Base-by-base conservation (phyloP, 1,284 basidiomycete species). In the Trametes sp. region DNA sequence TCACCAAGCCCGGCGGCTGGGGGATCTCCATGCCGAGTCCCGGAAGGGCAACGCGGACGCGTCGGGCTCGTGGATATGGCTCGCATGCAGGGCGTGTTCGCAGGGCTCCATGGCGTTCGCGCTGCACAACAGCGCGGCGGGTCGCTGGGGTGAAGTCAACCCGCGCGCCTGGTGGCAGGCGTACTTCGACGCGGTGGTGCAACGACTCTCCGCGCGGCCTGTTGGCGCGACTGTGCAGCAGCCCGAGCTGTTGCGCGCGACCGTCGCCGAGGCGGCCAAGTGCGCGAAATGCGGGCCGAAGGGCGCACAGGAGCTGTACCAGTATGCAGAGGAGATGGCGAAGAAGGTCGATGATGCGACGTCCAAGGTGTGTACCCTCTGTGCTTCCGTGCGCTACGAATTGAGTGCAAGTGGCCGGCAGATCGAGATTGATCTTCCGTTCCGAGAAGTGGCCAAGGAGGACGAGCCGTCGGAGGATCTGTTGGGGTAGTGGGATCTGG, bases 161-260 rank as follows among this genome's bases (percentile, higher is more conserved):
- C 52, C 57, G 7, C 33, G 59, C 0, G 45, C 41, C n/a, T 61
- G 59, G 59, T 61, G 59, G 59, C 26, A 42, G 28, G 21, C 9
- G 26, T 55, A 61, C 28, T 6, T 2, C n/a, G 53, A 55, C 26
- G 21, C 36, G 16, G 59, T 23, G 4, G 42, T 16, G 23, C 9
- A 8, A 33, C 35, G 35, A 19, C 35, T 61, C 35, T 4, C 11
- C 1, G 29, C 44, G 24, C 46, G 54, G 2, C 46, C 59, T 11
- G 13, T 54, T 1, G 45, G 51, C 9, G 41, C 36, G 0, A 29
- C 54, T 16, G 24, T 55, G 28, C 19, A 36, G 2, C 23, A 33
- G 28, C 7, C 16, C 2, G 11, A 33, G 21, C 31, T 61, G 28
- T 13, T 44, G 16, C 26, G 31, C 1, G 1, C 45, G 7, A 33